Conservation (phyloP, 352 stramenopile genomes). For the Phytophthora sp. region DNA sequence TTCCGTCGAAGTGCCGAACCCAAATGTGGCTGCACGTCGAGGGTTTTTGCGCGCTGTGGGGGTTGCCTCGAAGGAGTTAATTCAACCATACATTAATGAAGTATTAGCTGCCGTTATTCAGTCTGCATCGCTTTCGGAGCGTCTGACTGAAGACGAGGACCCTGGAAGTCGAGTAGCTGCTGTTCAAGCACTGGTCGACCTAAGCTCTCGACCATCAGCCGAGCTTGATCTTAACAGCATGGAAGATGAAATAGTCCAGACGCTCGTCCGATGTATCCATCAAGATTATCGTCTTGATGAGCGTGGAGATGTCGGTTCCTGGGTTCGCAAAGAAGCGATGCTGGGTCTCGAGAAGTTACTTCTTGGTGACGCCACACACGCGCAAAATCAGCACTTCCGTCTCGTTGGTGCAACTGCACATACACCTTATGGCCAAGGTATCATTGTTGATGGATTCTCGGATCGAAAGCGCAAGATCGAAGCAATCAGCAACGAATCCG, state of each 20-base stretch:
- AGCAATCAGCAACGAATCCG: slow-evolving; percentile 19
- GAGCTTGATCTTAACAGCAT: slow-evolving; percentile 50
- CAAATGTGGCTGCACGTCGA: slow-evolving; percentile 64
- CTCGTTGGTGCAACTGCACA: slow-evolving; percentile 41
- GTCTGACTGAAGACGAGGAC: slow-evolving; percentile 82
- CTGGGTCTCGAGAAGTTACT: slow-evolving; percentile 87
- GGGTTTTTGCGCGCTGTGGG: slow-evolving; percentile 59
- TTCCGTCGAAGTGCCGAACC: slow-evolving; percentile 49
- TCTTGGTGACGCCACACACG: slow-evolving; percentile 41
- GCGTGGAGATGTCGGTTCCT: slow-evolving; percentile 98
- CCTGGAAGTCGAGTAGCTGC: slow-evolving; percentile 96
- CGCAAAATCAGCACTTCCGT: slow-evolving; percentile 41
- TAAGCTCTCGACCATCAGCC: slow-evolving; percentile 69
- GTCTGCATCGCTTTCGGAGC: slow-evolving; percentile 50
- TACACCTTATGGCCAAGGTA: slow-evolving; percentile 50
- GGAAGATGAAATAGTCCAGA: slow-evolving; percentile 74
- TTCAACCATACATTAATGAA: slow-evolving; percentile 61
- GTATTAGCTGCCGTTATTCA: slow-evolving; percentile 48
- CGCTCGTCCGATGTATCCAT: slow-evolving; percentile 87
- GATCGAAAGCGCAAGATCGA: slow-evolving; percentile 35
- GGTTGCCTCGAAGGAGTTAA: slow-evolving; percentile 58
- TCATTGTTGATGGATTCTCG: slow-evolving; percentile 49
- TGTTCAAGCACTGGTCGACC: slow-evolving; percentile 88
- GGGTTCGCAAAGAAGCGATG: slow-evolving; percentile 96
- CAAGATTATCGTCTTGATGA: slow-evolving; percentile 97